Evolutionary conservation across 169 alveolate species (phyloP).

Genomic region (Plasmodium malariae): DNA sequence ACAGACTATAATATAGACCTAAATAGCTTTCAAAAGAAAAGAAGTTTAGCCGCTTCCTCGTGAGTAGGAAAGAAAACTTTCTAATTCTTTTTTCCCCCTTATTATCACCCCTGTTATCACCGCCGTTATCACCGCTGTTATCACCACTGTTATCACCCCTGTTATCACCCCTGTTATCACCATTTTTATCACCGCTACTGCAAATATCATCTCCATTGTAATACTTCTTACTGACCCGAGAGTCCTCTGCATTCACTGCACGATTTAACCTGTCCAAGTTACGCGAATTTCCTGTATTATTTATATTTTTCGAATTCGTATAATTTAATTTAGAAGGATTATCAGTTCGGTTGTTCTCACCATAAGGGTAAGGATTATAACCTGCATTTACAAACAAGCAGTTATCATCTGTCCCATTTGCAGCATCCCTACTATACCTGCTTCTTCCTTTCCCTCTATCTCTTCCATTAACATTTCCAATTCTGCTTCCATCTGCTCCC

Average conservation of each 20-base stretch:
- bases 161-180: background rate
- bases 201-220: background rate
- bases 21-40: conserved; percentile 72
- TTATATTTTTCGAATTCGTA: too few relatives aligned
- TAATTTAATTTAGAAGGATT: too few relatives aligned
- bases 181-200: background rate
- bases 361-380: too few relatives aligned
- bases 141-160: background rate
- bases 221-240: background rate
- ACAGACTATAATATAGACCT: conserved; percentile 60
- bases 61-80: conserved; percentile 36
- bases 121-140: background rate
- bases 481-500: too few relatives aligned
- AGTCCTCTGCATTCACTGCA: background rate
- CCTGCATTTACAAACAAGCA: too few relatives aligned
- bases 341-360: too few relatives aligned
- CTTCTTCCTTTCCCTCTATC: background rate
- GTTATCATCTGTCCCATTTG: too few relatives aligned
- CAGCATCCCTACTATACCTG: background rate
- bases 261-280: too few relatives aligned
- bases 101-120: background rate
- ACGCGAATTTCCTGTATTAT: too few relatives aligned
- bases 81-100: background rate
- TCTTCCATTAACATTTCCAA: too few relatives aligned
- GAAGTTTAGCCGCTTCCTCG: conserved; percentile 44